Evolutionary conservation across 139 green algal genomes (phyloP), one percentile per base, ranked within the genome.

Genomic region (Deuterostichococcus epilithicus): DNA sequence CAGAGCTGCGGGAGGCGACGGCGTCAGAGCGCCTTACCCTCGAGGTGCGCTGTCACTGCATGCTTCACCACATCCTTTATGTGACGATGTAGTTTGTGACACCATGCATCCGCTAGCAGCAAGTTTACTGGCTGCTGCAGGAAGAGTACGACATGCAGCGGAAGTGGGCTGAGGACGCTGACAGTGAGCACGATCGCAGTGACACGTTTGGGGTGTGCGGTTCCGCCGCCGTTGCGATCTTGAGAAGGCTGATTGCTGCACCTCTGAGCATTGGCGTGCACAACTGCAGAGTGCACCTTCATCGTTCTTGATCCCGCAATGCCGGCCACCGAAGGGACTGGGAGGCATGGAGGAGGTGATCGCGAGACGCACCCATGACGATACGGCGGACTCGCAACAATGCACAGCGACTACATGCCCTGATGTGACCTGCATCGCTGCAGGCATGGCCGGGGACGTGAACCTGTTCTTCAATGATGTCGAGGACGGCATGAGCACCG

Each of bases 141-240:
- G 89, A 95, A 70, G 92, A 97, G 77, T 93, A 94, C 68, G 80
- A 79, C 0, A 97, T 97, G 92, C 91, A 96, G 82, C 39, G 78
- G 2, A 81, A 71, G 22, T 97, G 92, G 92, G 38, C 36, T 34
- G 83, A 91, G 1, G 92, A 97, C 60, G 70, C 80, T 3, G 78
- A 93, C 66, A 97, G 78, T 86, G 44, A 79, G 84, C 37, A 18
- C 30, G 26, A 5, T 10, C n/a, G 8, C 42, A 52, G 13, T 52
- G 42, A 8, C 8, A 52, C 8, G 42, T 8, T 52, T 8, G 8
- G 8, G 13, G 13, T 52, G 42, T 13, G 42, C 42, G 8, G 42
- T 13, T 23, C 13, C 8, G 8, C 13, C 13, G 42, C 8, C 42
- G 42, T 13, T 13, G 13, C 8, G 42, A 8, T 52, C 13, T 13